phyloP scores from a whole-genome alignment of 2,329 filamentous ascomycete genomes.

The Aureobasidium subglaciale region DNA sequence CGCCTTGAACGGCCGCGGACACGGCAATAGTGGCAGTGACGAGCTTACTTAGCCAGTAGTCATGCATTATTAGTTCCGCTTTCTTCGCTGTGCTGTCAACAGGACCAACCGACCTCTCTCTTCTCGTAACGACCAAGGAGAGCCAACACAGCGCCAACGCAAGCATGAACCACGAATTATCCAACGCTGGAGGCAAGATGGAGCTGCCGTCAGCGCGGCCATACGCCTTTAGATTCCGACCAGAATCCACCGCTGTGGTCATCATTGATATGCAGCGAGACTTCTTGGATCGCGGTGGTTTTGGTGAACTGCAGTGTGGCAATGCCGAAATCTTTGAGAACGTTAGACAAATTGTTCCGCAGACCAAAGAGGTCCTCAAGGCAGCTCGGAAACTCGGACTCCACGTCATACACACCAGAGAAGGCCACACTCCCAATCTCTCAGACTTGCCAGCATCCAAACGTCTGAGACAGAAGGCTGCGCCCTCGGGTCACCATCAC shows the following conservation, averaged over 20 bases:
- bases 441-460: slow-evolving; percentile 48
- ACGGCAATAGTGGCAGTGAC: too few species aligned
- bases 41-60: too few species aligned
- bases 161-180: too few species aligned
- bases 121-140: too few species aligned
- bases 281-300: slow-evolving; percentile 44
- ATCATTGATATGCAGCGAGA: slow-evolving; percentile 49
- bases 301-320: slow-evolving; percentile 44
- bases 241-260: slow-evolving; percentile 41
- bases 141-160: too few species aligned
- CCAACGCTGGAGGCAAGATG: too few species aligned
- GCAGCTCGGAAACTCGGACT: slow-evolving; percentile 38
- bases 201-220: too few species aligned
- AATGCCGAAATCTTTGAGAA: slow-evolving; percentile 30
- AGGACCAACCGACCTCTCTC: too few species aligned
- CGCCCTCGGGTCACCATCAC: slow-evolving; percentile 38
- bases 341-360: slow-evolving; percentile 24
- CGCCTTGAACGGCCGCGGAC: too few species aligned
- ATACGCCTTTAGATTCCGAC: slow-evolving; percentile 43
- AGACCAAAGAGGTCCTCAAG: slow-evolving; percentile 32
- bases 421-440: slow-evolving; percentile 45
- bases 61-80: too few species aligned
- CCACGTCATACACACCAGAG: slow-evolving; percentile 43
- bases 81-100: too few species aligned
- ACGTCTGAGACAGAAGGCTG: slow-evolving; percentile 41